Evolutionary conservation across 2,329 filamentous ascomycete genomes (phyloP).

Genomic region (Phialophora tarda): DNA sequence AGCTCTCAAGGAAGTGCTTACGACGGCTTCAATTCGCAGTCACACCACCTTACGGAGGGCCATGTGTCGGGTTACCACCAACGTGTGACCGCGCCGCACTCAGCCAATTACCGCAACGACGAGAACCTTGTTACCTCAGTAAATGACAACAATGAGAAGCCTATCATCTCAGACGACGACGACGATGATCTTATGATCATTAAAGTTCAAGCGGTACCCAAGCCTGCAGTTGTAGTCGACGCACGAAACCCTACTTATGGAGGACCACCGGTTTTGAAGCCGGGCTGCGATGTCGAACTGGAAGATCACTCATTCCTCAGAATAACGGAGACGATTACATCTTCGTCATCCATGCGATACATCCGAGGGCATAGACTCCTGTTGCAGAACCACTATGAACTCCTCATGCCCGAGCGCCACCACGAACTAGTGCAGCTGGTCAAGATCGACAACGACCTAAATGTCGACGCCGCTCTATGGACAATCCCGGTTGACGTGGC

Average conservation of each 20-base stretch:
- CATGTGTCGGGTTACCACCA: not conserved
- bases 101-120: not conserved
- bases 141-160: not conserved
- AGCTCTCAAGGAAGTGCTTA: not conserved
- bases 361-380: constrained; percentile 50
- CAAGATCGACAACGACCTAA: constrained; percentile 6
- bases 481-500: constrained; percentile 49
- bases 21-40: not conserved
- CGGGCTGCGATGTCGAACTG: constrained; percentile 44
- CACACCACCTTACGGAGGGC: not conserved
- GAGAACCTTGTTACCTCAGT: not conserved
- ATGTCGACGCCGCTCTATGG: not conserved
- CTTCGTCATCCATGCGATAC: constrained; percentile 37
- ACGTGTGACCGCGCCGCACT: not conserved
- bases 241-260: not conserved
- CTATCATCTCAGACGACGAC: not conserved
- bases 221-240: not conserved
- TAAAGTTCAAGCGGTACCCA: not conserved
- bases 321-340: constrained; percentile 47
- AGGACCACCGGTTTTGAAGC: constrained; percentile 45
- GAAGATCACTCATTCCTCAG: constrained; percentile 49
- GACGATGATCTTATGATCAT: not conserved
- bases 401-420: constrained; percentile 45
- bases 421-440: constrained; percentile 56
- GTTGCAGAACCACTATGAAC: constrained; percentile 43